Base-by-base conservation (phyloP, 2,329 filamentous ascomycete species). In the Pestalotiopsis fici region DNA sequence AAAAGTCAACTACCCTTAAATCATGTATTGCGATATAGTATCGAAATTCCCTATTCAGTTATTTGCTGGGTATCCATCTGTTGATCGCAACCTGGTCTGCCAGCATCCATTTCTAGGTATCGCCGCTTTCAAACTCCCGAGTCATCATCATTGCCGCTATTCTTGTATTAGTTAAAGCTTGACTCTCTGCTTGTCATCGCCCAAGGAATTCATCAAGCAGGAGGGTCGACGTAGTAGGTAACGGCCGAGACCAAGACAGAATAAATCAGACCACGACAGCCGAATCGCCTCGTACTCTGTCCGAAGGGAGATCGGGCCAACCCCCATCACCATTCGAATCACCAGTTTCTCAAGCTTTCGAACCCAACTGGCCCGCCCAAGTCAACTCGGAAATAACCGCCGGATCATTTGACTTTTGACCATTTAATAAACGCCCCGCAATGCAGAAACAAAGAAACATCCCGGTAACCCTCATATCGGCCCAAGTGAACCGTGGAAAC, bases 51-150 rank as follows among this genome's bases (percentile, higher is more conserved):
- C 21, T 54, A 31, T 56, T 65, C 25, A 59, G 63, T 54, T 65
- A 37, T 65, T 54, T 65, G 62, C 28, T 37, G 63, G 63, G 63
- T 65, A 65, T 65, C 63, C 56, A 64, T 55, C 25, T n/a, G 23
- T 21, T n/a, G 28, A 37, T 25, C 28, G 13, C 25, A 54, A 57
- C n/a, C 50, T 31, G 23, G 43, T 27, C 23, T 25, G 56, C 15
- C 9, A 21, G n/a, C n/a, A n/a, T n/a, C 5, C 43, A 18, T 50
- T 21, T 50, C 18, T 28, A 54, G 21, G 21, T 23, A 35, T 31
- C 56, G 25, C 55, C 56, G 25, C 55, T 11, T 27, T 23, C 47
- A 6, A 27, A 25, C 27, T 57, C 12, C 55, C n/a, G 21, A 23
- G 15, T 57, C 21, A 23, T 12, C 55, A 57, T 15, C 55, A 57